Conservation (phyloP, 257 asterid species). For the Gentiana dahurica region DNA sequence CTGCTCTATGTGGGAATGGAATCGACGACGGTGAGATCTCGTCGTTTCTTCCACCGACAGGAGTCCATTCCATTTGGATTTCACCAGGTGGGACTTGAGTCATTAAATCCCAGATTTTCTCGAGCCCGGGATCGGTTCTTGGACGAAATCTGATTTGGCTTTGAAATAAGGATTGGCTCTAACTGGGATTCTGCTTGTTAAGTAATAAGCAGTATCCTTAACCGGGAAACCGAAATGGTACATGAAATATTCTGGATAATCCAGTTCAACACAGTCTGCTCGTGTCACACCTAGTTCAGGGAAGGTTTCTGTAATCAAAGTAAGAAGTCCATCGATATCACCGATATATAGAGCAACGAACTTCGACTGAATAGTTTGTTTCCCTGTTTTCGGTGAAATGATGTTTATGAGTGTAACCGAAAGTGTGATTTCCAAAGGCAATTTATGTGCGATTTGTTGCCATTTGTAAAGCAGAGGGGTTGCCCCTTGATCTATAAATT, state of each 20-base stretch:
- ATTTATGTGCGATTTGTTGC: background rate
- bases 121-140: slow-evolving; percentile 11
- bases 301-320: slow-evolving; percentile 1
- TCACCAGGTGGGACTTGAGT: background rate
- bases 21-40: slow-evolving; percentile 4
- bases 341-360: slow-evolving; percentile 8
- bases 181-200: slow-evolving; percentile 1
- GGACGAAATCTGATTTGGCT: slow-evolving; percentile 11
- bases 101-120: slow-evolving; percentile 3
- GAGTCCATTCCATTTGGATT: slow-evolving; percentile 6
- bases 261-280: slow-evolving; percentile 1
- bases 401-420: background rate
- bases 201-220: background rate
- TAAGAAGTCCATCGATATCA: background rate
- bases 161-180: slow-evolving; percentile 4
- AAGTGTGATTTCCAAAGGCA: background rate
- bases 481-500: background rate
- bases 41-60: slow-evolving; percentile 10
- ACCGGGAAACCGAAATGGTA: background rate
- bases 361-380: slow-evolving; percentile 1
- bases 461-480: background rate
- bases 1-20: slow-evolving; percentile 12
- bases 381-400: background rate
- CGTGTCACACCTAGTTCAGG: slow-evolving; percentile 8
- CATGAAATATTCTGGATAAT: background rate